Evolutionary conservation across 1,284 basidiomycete genomes (phyloP).

Genomic region (Melampsora abietis-canadensis): DNA sequence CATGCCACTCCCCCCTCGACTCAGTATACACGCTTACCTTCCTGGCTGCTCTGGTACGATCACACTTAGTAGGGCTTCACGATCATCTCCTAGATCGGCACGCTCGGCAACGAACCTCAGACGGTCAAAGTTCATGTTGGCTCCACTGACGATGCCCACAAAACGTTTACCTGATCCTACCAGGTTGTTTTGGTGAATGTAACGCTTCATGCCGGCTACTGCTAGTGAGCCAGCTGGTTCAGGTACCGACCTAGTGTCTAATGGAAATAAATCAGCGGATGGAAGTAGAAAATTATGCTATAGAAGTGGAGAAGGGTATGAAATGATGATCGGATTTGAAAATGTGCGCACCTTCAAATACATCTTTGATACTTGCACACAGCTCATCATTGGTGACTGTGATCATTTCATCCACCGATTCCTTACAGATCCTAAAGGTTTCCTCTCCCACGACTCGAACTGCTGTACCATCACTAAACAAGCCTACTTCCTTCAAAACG

Average conservation of each 20-base stretch:
- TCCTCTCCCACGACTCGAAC: conserved; percentile 95
- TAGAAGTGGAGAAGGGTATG: background rate
- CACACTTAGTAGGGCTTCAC: conserved; percentile 86
- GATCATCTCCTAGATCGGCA: conserved; percentile 90
- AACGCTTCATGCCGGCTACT: conserved; percentile 84
- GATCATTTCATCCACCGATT: conserved; percentile 78
- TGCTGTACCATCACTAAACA: conserved; percentile 97
- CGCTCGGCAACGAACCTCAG: conserved; percentile 95
- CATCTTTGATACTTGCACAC: conserved; percentile 97
- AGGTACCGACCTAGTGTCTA: conserved; percentile 88
- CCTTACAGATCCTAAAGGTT: conserved; percentile 84
- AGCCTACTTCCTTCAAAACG: conserved; percentile 82
- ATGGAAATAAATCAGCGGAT: background rate
- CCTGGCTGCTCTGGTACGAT: conserved; percentile 89
- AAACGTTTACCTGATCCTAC: conserved; percentile 79
- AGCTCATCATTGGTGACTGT: conserved; percentile 92
- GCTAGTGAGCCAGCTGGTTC: conserved; percentile 96
- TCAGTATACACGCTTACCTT: conserved; percentile 60
- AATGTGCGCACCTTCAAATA: conserved; percentile 77
- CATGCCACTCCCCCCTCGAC: background rate
- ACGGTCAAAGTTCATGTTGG: conserved; percentile 98
- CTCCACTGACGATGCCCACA: conserved; percentile 87
- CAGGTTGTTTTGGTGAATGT: conserved; percentile 77
- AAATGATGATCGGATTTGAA: background rate
- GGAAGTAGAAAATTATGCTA: conserved; percentile 17